Evolutionary conservation across 768 basidiomycete genomes (phyloP).

Genomic region (Boletus sp.): DNA sequence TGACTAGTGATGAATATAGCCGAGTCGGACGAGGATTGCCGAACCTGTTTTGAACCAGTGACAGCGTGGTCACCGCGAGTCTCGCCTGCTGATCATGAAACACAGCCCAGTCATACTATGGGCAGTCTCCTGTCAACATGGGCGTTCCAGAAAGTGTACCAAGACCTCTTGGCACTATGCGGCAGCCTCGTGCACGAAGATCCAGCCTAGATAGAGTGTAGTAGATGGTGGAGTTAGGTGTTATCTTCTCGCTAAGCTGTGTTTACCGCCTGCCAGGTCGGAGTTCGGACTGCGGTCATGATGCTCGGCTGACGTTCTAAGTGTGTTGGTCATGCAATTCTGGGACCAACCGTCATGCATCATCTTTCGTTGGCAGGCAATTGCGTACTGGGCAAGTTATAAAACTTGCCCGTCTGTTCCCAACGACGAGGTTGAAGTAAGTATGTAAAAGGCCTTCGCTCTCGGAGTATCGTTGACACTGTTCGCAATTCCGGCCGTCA

Average conservation of each 20-base stretch:
- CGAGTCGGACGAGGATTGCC: constrained; percentile 1
- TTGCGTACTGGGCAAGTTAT: too few relatives aligned
- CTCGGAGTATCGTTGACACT: too few relatives aligned
- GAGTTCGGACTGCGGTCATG: too few relatives aligned
- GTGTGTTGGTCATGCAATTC: too few relatives aligned
- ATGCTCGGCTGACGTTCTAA: too few relatives aligned
- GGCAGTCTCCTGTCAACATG: neutral
- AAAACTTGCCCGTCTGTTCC: too few relatives aligned
- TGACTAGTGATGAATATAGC: neutral
- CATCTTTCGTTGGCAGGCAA: too few relatives aligned
- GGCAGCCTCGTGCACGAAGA: neutral
- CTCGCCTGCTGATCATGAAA: neutral
- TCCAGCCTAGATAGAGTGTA: neutral
- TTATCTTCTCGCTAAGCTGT: neutral
- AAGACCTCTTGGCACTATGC: neutral
- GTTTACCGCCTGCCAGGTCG: neutral
- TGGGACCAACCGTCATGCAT: too few relatives aligned
- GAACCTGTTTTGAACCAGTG: too few relatives aligned
- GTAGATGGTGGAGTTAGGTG: neutral
- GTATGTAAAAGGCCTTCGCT: too few relatives aligned
- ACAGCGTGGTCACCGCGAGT: neutral
- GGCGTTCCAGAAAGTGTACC: neutral
- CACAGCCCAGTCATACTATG: neutral
- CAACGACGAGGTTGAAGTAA: too few relatives aligned
- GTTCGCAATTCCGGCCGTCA: neutral